Base-by-base conservation (phyloP, 805 yeast species). In the Cyberlindnera maritima region DNA sequence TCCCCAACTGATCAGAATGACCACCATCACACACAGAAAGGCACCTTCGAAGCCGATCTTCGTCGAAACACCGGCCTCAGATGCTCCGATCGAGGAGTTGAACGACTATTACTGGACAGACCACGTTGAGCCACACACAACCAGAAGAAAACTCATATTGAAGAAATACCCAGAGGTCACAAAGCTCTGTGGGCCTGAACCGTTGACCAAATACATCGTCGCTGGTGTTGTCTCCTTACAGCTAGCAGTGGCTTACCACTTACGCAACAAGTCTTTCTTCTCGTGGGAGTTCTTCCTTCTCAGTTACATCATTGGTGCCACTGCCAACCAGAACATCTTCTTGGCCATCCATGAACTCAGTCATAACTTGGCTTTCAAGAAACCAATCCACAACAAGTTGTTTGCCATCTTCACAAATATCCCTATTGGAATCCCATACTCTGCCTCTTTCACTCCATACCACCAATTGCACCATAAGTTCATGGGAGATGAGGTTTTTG, bases 401-500 rank as follows among this genome's bases (percentile, higher is more conserved):
- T 89, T 84, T 59, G 78, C 94, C 36, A 83, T 89, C 10, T 70
- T 87, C 54, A 77, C 89, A 32, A 90, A 90, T 63, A 68, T 88
- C 33, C 96, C 97, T 1, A 87, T 90, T 43, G 96, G 97, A 1
- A 74, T 90, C 20, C 97, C 97, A 0, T 90, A 88, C 66, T 79
- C 89, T 33, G 96, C 97, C 0, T 84, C 51, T 77, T 90, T 71
- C 85, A 87, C 56, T 50, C 96, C 96, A 8, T 90, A 90, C 64
- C 97, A 90, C 61, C 88, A 88, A 64, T 70, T 90, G 32, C 97
- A 90, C 61, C 97, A 90, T 68, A 90, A 90, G 65, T 89, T 86
- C 59, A 68, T 87, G 59, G 97, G 97, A 17, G 96, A 90, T 62
- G 85, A 81, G 57, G 72, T 75, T 43, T 80, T 79, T 57, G 97